These are phyloP conservation scores for Hortiboletus campestris DNA, from an alignment of 768 basidiomycete genomes.

Conservation along the genomic window DNA sequence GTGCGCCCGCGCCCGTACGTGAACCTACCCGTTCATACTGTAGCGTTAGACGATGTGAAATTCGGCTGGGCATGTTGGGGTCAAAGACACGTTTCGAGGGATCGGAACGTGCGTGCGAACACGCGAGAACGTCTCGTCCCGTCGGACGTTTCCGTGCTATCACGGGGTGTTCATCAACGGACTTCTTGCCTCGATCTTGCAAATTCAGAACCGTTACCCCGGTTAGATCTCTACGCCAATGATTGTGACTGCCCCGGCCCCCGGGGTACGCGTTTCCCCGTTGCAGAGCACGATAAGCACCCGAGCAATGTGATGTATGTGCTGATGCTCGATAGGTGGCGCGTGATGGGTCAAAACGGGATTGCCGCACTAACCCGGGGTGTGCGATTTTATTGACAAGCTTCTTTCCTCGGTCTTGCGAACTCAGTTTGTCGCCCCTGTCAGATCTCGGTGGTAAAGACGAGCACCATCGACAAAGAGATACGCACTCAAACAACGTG, in stretches of 20 bases:
- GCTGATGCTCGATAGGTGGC: neutral
- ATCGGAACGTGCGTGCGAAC: neutral
- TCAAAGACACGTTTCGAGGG: neutral
- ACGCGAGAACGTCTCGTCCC: neutral
- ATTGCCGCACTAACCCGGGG: neutral
- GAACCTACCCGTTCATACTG: too few relatives aligned
- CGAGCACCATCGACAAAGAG: neutral
- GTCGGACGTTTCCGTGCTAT: neutral
- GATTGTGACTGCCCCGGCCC: too few relatives aligned
- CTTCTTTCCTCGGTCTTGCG: neutral
- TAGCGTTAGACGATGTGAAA: too few relatives aligned
- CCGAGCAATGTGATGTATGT: neutral
- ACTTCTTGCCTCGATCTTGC: too few relatives aligned
- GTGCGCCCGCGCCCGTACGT: too few relatives aligned
- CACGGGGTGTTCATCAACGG: too few relatives aligned
- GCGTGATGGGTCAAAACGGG: too few relatives aligned
- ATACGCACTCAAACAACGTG: neutral
- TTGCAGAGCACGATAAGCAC: too few relatives aligned
- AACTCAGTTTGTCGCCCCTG: neutral
- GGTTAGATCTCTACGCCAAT: too few relatives aligned
- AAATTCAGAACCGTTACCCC: too few relatives aligned
- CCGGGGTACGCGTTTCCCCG: too few relatives aligned
- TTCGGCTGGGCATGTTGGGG: too few relatives aligned
- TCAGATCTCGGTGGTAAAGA: neutral
- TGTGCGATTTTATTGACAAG: neutral